Base-by-base conservation (phyloP, 2,329 filamentous ascomycete genomes). In the Alternaria tenuissima region DNA sequence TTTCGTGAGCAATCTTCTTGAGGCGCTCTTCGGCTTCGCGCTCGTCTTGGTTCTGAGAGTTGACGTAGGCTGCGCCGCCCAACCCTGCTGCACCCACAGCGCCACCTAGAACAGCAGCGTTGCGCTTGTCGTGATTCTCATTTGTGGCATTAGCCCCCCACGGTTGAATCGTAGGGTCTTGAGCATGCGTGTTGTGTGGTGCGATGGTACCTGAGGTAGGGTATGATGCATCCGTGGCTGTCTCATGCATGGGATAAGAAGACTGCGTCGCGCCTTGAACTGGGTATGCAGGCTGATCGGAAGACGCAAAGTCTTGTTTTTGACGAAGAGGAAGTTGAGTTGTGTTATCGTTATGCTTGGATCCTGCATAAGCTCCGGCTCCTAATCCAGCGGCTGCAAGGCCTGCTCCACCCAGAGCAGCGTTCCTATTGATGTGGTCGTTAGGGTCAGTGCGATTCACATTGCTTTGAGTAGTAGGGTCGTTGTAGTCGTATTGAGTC, bases 11-110 rank as follows among this genome's bases (percentile, higher is more conserved):
- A 14, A 66, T 63, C 56, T 51, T 70, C 55, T 47, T 73, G 64
- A 44, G 63, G 41, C 36, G 55, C 39, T 74, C 69, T 18, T 75
- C 74, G 28, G 75, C 67, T 5, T 70, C 73, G 52, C 72, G 73
- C 16, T 75, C 70, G 36, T 78, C 70, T 24, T 64, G 51, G 16
- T 74, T 67, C 46, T 77, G 71, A 7, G 69, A 70, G 48, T 71
- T 63, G 3, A 66, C 71, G 51, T 77, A 72, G 9, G 67, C 68
- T 14, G 69, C 74, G n/a, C 71, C 75, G 4, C 63, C 70, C 12
- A 64, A 65, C 16, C 68, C 74, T 11, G 66, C 73, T 12, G 54
- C 68, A 34, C 64, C 67, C 24, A 59, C 71, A 32, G 65, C 68
- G 8, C 66, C 67, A 20, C 68, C 68, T 5, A 67, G 62, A 22